A percentile compares a stretch with the other conserved stretches of the same genome.
Evolutionary conservation across 768 basidiomycete genomes (phyloP).

Genomic region (Pleurotus tuber-regium): DNA sequence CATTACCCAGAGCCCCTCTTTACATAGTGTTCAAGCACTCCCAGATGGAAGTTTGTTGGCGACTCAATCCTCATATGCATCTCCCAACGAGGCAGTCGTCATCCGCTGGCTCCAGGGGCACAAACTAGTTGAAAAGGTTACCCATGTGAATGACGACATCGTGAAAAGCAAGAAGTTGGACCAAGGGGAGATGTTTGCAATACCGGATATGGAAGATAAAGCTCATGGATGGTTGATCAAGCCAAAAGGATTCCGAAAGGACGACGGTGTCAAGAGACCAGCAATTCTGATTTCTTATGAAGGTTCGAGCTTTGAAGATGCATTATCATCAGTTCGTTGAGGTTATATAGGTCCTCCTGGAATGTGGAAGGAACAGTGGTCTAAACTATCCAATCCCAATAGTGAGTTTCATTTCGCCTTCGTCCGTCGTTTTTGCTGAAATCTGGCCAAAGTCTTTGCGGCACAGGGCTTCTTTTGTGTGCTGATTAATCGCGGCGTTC

Average conservation of each 20-base stretch:
- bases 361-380: background rate
- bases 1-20: background rate
- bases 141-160: constrained; percentile 1
- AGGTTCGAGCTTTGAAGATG: background rate
- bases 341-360: background rate
- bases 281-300: background rate
- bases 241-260: background rate
- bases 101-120: background rate
- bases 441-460: background rate
- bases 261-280: background rate
- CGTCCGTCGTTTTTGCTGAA: background rate
- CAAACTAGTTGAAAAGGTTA: background rate
- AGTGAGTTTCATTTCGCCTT: background rate
- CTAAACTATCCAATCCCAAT: constrained; percentile 5
- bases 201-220: background rate
- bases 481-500: background rate
- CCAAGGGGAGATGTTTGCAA: background rate
- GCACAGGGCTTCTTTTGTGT: constrained; percentile 3
- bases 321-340: background rate
- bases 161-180: background rate
- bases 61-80: background rate
- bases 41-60: background rate
- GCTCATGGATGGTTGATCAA: background rate
- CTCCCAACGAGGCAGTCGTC: background rate
- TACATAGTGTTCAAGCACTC: background rate